Evolutionary conservation across 2,329 filamentous ascomycete species (phyloP).

Genomic region (Passalora sequoiae): DNA sequence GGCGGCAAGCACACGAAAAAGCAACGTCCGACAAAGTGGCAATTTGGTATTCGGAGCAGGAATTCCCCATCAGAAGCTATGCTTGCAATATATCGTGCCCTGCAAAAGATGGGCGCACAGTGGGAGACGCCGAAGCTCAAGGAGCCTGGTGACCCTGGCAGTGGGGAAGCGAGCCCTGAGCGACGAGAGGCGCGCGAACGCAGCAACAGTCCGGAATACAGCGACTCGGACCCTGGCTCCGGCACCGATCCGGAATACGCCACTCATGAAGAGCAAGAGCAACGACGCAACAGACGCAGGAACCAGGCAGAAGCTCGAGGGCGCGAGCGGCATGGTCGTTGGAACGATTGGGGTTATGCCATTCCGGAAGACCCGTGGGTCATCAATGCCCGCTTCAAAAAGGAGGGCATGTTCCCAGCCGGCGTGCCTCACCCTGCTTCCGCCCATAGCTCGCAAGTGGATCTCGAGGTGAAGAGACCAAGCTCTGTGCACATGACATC

Average conservation of each 20-base stretch:
- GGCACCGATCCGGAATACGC: slow-evolving; percentile 37
- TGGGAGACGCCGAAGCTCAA: slow-evolving; percentile 60
- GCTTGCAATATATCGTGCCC: slow-evolving; percentile 87
- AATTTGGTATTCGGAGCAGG: slow-evolving; percentile 92
- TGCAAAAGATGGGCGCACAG: slow-evolving; percentile 79
- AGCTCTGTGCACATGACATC: slow-evolving; percentile 28
- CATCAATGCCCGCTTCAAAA: slow-evolving; percentile 82
- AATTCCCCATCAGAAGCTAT: slow-evolving; percentile 94
- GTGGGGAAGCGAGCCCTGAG: slow-evolving; percentile 31
- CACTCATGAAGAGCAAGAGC: slow-evolving; percentile 33
- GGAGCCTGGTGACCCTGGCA: slow-evolving; percentile 35
- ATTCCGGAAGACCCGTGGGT: slow-evolving; percentile 95
- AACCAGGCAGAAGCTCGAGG: slow-evolving; percentile 25
- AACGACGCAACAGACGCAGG: slow-evolving; percentile 23
- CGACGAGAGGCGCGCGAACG: slow-evolving; percentile 20
- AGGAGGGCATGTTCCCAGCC: slow-evolving; percentile 64
- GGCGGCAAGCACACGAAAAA: slow-evolving; percentile 52
- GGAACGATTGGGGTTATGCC: slow-evolving; percentile 59
- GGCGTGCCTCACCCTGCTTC: slow-evolving; percentile 47
- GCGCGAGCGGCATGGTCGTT: slow-evolving; percentile 40
- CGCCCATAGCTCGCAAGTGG: slow-evolving; percentile 45
- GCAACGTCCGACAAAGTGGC: slow-evolving; percentile 81
- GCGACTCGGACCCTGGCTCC: slow-evolving; percentile 35
- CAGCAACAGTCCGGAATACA: slow-evolving; percentile 36
- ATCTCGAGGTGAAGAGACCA: slow-evolving; percentile 34